These are phyloP conservation scores for Retiboletus flavoniger DNA, from an alignment of 1,284 basidiomycete genomes.

Conservation along the genomic window DNA sequence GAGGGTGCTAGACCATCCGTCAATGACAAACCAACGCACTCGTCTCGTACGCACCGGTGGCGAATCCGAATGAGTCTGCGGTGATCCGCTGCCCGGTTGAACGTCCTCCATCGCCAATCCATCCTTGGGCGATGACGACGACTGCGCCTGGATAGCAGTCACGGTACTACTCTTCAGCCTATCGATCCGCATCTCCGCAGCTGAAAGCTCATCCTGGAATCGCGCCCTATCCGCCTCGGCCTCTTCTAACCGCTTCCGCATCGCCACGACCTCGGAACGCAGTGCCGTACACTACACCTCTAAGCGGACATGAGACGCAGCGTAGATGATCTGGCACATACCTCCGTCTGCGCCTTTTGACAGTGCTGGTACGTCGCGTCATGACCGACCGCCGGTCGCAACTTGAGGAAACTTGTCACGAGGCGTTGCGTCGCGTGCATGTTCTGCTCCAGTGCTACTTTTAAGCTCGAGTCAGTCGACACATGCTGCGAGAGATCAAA, in stretches of 20 bases:
- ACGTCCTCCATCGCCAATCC: slow-evolving; percentile 48
- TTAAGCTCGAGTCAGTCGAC: slow-evolving; percentile 49
- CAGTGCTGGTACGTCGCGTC: slow-evolving; percentile 43
- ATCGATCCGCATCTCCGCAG: slow-evolving; percentile 72
- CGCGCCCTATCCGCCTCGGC: slow-evolving; percentile 53
- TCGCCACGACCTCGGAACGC: slow-evolving; percentile 59
- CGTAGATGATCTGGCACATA: slow-evolving; percentile 28
- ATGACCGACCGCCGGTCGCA: slow-evolving; percentile 31
- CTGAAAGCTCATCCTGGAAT: slow-evolving; percentile 57
- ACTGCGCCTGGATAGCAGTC: slow-evolving; percentile 40
- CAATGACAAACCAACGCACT: slow-evolving; percentile 2
- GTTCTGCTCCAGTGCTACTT: slow-evolving; percentile 51
- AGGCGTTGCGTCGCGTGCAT: slow-evolving; percentile 60
- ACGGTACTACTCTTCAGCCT: slow-evolving; percentile 67
- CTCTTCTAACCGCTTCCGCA: slow-evolving; percentile 57
- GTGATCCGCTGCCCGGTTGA: slow-evolving; percentile 16
- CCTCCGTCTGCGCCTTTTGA: slow-evolving; percentile 62
- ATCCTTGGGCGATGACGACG: slow-evolving; percentile 36
- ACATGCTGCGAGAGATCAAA: slow-evolving; percentile 58
- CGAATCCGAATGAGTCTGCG: slow-evolving; percentile 34
- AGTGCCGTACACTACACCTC: slow-evolving; percentile 51
- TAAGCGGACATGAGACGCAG: slow-evolving; percentile 14
- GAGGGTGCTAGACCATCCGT: slow-evolving; percentile 19
- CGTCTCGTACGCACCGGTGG: slow-evolving; percentile 62
- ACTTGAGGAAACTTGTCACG: slow-evolving; percentile 56